Base-by-base conservation (phyloP, 2,329 filamentous ascomycete genomes). In the Xylariales sp. region DNA sequence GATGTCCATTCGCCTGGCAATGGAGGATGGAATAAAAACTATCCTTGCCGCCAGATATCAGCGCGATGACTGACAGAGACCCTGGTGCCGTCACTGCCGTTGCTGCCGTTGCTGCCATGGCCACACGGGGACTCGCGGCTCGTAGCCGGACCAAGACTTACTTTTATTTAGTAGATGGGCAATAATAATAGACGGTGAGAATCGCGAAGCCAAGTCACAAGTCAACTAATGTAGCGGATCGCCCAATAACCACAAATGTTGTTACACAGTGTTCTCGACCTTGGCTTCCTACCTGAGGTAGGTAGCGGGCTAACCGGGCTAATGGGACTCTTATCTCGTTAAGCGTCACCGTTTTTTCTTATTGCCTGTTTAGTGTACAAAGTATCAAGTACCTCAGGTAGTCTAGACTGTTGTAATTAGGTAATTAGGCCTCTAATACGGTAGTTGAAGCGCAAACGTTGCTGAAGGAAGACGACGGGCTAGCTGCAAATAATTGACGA, bases 11-110 rank as follows among this genome's bases (percentile, higher is more conserved):
- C 67, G 89, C 88, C 72, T 93, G 84, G 80, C 94, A 97, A 83
- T 99, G 96, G 66, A 97, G 87, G 72, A 97, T 87, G 23, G 93
- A 95, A 83, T 92, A 98, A 80, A 99, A 91, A 72, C 95, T 97
- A 83, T 99, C 96, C 82, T 99, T 99, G 72, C 96, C 96, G 68
- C 96, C 96, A 23, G 96, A 99, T 71, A 99, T 91, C 69, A 99
- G 85, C 57, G 93, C 95, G 74, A 99, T 94, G 71, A 97, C 94
- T 73, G 94, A 91, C 71, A 91, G 82, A 69, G 81, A 79, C 69
- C 65, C 70, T 48, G 83, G 81, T 66, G 78, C 72, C 63, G 41
- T 28, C 53, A 23, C 23, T 23, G 53, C 45, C 39, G 81, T 74
- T 83, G 84, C 85, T 64, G 68, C 23, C n/a, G 53, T 36, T 30